Evolutionary conservation across 345 rosid species (phyloP), one percentile per base, ranked within the genome.

Genomic region (Brassica incana): DNA sequence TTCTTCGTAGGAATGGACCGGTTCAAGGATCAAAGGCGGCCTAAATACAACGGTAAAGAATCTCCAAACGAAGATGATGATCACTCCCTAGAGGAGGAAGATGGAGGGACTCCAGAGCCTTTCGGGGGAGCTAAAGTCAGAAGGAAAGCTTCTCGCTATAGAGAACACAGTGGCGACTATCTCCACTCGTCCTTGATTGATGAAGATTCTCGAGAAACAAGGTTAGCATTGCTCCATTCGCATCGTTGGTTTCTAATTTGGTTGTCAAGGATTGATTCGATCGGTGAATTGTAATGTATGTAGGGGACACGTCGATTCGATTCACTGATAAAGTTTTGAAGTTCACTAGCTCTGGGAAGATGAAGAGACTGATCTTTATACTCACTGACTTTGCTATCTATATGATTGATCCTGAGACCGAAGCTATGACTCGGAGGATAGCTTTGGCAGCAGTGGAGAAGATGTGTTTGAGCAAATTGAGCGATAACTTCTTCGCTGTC

Each of bases 241-340:
- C 16, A 54, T 67, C 43, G 6, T 18, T 58, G 7, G 40, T 35
- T 8, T 35, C 40, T 6, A 6, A 23, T 23, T 23, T 23, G 25
- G 25, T 23, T 23, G 25, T 23, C 8, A 35, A 12, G 1, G 14
- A 9, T 12, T 43, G 50, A 56, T 78, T 78, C 0, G 40, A 35
- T 35, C 40, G 7, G 7, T 35, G 38, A 11, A 45, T 45, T 45
- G 52, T 3, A 71, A 84, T 35, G 40, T 40, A 89, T 68, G 77
- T 85, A 93, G 99, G 98, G 70, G 97, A 93, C 74, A 88, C 74
- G 30, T 83, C 83, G 60, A 86, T 93, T 52, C 87, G 89, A 8
- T 93, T 93, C 80, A 97, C 97, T 40, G 98, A 95, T 84, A 95
- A 91, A 74, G 88, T 95, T 45, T 12, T 45, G 89, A 91, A 89